Base-by-base conservation (phyloP, 75 land plant genomes). In the Larix kaempferi region DNA sequence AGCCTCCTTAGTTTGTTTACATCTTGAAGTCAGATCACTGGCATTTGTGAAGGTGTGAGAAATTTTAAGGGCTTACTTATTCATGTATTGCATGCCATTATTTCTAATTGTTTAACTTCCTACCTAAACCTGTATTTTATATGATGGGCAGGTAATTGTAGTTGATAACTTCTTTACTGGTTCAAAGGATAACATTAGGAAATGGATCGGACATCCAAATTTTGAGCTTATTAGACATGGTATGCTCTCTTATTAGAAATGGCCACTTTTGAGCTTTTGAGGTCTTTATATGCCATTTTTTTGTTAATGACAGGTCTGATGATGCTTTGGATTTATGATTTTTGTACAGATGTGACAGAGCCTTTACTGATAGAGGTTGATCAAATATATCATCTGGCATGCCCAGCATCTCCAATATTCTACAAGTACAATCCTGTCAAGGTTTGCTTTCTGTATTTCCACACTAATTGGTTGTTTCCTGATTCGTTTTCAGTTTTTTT, bases 171-270 rank as follows among this genome's bases (percentile, higher is more conserved):
- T 81, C 74, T 93, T 93, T 82, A 90, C 95, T 57, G 95, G 95
- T 4, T 88, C 95, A 71, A 93, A 93, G 71, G 89, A 93, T 78
- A 93, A 93, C 74, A 74, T 93, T 14, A 78, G 69, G 33, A 86
- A 81, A 61, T 93, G 95, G 95, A 93, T 93, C 76, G 95, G 93
- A 71, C 95, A 93, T 77, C 93, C 93, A 33, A 88, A 92, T 82
- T 93, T 93, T 80, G 93, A 93, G 80, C 91, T 93, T n/a, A 86
- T 93, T 27, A 87, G 95, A 35, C 95, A 93, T 87, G 95, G 95
- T 93, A 89, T 73, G 29, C 74, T 11, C 54, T 44, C 23, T 73
- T 73, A 17, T 49, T 57, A 29, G 54, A 49, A 10, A 49, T 49
- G 54, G n/a, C n/a, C n/a, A n/a, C n/a, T n/a, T n/a, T n/a, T n/a